Base-by-base conservation (phyloP, 306 rosid species). In the Echinosophora koreensis region DNA sequence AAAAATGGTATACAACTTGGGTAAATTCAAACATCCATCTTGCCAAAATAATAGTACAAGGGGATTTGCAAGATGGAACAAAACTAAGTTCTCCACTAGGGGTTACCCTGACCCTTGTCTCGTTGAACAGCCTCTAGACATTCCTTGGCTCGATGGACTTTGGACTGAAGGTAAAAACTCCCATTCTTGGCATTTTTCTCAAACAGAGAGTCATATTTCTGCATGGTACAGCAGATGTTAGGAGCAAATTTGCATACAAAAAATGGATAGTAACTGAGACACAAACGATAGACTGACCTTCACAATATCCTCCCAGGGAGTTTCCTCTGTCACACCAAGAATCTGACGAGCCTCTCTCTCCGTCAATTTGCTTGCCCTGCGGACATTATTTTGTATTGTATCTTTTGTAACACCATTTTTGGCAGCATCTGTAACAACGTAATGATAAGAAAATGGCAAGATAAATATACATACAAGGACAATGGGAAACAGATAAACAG, bases 291-390 rank as follows among this genome's bases (percentile, higher is more conserved):
- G 10, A 78, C 87, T 52, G 57, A 84, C 97, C 97, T 90, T 82
- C 80, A 88, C 17, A 78, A 89, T 74, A 56, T 95, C 97, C 84
- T 87, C 97, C 98, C 98, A 95, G 6, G 98, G 78, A 37, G 88
- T 83, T 77, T 71, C 89, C 73, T 89, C 95, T 0, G 92, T 57
- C 60, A 92, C 88, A 17, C 97, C 97, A 7, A 95, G 97, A 86
- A 92, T 90, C 88, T 90, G 93, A 70, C 96, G 83, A 27, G 97
- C 98, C 86, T 95, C 98, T 85, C 89, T 89, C 87, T 90, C 89
- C 2, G 97, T 86, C 94, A 94, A 80, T 85, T 89, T 90, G 78
- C 85, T 71, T 61, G 79, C 90, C 71, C 88, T 78, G 27, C 86
- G 86, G 22, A 82, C 47, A 28, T 82, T 77, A 71, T 82, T 82